Percentiles rank a stretch among this genome's conserved stretches.
phyloP scores from a whole-genome alignment of 106 monocot genomes.

The Phalaenopsis aphrodite region DNA sequence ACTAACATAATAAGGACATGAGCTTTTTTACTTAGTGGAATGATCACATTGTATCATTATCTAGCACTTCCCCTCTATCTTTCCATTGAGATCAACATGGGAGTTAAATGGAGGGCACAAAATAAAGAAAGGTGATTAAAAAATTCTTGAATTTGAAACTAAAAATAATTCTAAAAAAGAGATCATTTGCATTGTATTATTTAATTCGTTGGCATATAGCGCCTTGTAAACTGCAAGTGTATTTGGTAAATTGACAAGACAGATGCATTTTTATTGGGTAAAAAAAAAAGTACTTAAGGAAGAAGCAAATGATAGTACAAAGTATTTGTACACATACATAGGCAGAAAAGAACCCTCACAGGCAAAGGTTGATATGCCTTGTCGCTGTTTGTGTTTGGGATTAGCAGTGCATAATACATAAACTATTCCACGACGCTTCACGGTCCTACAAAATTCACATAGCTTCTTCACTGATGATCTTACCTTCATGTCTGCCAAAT shows the following conservation, averaged over 20 bases:
- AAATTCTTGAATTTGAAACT: not conserved
- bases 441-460: conserved; percentile 64
- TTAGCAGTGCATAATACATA: conserved; percentile 61
- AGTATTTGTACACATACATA: conserved; percentile 23
- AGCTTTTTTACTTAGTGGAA: not conserved
- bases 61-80: not conserved
- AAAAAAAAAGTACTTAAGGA: not conserved
- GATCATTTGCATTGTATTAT: not conserved
- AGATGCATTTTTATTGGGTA: not conserved
- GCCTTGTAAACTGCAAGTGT: not conserved
- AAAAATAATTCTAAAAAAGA: not conserved
- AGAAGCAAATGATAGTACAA: not conserved
- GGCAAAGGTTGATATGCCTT: conserved; percentile 61
- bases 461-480: conserved; percentile 81
- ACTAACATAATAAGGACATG: not conserved
- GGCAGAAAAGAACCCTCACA: conserved; percentile 36
- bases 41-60: not conserved
- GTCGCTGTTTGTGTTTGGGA: conserved; percentile 78
- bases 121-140: not conserved
- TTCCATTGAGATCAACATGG: not conserved
- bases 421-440: conserved; percentile 69
- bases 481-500: conserved; percentile 54
- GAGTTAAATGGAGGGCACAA: not conserved
- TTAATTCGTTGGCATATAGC: not conserved
- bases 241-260: not conserved